Evolutionary conservation across 768 basidiomycete species (phyloP), one percentile per base, ranked within the genome.

Genomic region (Dendrothele bispora): DNA sequence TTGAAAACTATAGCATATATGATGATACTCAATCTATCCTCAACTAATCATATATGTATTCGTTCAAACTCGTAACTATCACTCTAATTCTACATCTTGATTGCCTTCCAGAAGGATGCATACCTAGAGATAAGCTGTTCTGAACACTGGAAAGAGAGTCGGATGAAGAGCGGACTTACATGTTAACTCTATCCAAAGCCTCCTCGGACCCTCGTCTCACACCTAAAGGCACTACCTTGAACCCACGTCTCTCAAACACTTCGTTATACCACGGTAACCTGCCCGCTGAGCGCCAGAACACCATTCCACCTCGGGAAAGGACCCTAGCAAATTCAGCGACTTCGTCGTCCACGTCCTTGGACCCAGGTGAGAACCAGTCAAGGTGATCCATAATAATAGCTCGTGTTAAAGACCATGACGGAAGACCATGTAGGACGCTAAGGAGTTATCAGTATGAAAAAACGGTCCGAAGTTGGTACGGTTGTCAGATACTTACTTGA

Each of bases 311-410:
- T 0, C 72, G 61, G 0, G 73, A 66, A n/a, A 86, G 61, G 1
- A 81, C 84, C 1, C 83, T 70, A 41, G 71, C 66, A 38, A 86
- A 72, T 53, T 84, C 76, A 1, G 60, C 55, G 17, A 84, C 70
- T 58, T 87, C 84, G 28, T 75, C 72, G 28, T 80, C 75, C 1
- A 71, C 65, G 30, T 76, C 72, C 46, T 62, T 61, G 14, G 75
- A 68, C 3, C 74, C 72, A 0, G 79, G 79, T 0, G 72, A 53
- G 43, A 81, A 78, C 72, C 77, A 81, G 54, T 84, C 83, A 40
- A 86, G 71, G 40, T 82, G 81, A 61, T 88, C 86, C 86, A 88
- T 88, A 48, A 87, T 71, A 24, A 87, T 74, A 10, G 79, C 77
- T 22, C 82, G 77, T 27, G 83, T 86, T 37, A 86, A 68, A 6